Base-by-base conservation (phyloP, 192 early-diverging fungal genomes). In the Jimgerdemannia lactiflua region DNA sequence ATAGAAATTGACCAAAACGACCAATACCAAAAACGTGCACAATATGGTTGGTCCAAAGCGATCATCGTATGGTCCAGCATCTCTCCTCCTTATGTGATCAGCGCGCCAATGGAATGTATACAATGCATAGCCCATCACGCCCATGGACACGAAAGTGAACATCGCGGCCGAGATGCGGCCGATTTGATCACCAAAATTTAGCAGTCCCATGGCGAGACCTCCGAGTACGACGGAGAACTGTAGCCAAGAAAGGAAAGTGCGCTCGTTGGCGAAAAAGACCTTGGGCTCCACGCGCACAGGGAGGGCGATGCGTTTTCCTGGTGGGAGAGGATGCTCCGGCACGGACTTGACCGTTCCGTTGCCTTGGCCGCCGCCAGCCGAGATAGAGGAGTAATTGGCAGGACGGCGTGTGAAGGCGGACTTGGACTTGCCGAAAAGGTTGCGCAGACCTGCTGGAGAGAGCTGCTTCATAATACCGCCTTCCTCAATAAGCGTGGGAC, bases 221-320 rank as follows among this genome's bases (percentile, higher is more conserved):
- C 91, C 91, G 44, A 95, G 79, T 71, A 94, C 76, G 7, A 91
- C 83, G 2, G 92, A 86, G 79, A 96, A 94, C 78, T 92, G 90
- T 44, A 96, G 82, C 95, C 95, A 97, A 18, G 94, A 88, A 43
- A 96, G 84, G 79, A 96, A 96, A 3, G 96, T 97, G 42, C 96
- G 89, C 79, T 97, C 96, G 77, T 98, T 98, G 40, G 95, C 95
- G 86, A 98, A 97, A 78, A 87, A 97, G 64, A 96, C 92, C 78
- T 98, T 98, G 71, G 94, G 94, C 64, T 94, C 92, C 2, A 92
- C 88, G 17, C 89, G 87, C 29, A 91, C 88, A n/a, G 90, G 84
- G 3, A 88, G 83, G 8, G 84, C 88, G 44, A 91, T 89, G 78
- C 82, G 88, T 77, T 88, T 89, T 64, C 80, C 82, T 4, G 74